Percentiles rank a stretch among this genome's conserved stretches.
These are phyloP conservation scores for Annulohypoxylon nitens DNA, from an alignment of 495 filamentous ascomycete species.

Conservation along the genomic window DNA sequence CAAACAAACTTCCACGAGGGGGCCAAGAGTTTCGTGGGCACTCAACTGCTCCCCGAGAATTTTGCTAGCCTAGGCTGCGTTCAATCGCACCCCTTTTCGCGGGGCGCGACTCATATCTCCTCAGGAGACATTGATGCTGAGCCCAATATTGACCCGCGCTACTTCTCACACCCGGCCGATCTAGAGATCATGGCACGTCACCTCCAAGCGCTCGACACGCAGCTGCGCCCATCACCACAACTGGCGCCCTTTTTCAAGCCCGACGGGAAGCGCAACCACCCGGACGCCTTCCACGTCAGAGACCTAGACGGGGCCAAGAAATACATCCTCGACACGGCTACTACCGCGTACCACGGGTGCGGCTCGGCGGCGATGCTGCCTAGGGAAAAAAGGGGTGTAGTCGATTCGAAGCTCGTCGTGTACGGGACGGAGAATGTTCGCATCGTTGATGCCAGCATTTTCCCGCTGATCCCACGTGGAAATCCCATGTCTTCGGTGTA, in stretches of 20 bases:
- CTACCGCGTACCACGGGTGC: background rate
- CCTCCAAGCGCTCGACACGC: background rate
- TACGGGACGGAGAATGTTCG: constrained; percentile 11
- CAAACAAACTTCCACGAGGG: background rate
- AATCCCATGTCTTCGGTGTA: background rate
- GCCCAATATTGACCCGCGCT: background rate
- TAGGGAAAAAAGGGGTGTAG: background rate
- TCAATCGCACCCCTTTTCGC: background rate
- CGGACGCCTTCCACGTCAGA: background rate
- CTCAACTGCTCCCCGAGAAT: background rate
- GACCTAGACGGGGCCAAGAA: background rate
- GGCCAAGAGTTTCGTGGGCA: background rate
- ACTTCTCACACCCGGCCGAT: background rate
- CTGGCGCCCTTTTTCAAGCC: background rate
- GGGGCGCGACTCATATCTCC: background rate
- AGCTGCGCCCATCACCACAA: background rate
- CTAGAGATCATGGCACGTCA: background rate
- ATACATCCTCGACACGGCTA: background rate
- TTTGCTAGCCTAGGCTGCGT: background rate
- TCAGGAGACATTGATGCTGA: background rate
- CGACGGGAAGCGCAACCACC: constrained; percentile 2
- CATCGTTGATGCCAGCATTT: constrained; percentile 3
- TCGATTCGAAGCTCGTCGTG: background rate
- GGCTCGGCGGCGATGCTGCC: constrained; percentile 4
- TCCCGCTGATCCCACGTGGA: background rate